Percentiles rank a stretch among this genome's conserved stretches.
phyloP scores from a whole-genome alignment of 129 eudicot genomes.

The Flaveria sonorensis region DNA sequence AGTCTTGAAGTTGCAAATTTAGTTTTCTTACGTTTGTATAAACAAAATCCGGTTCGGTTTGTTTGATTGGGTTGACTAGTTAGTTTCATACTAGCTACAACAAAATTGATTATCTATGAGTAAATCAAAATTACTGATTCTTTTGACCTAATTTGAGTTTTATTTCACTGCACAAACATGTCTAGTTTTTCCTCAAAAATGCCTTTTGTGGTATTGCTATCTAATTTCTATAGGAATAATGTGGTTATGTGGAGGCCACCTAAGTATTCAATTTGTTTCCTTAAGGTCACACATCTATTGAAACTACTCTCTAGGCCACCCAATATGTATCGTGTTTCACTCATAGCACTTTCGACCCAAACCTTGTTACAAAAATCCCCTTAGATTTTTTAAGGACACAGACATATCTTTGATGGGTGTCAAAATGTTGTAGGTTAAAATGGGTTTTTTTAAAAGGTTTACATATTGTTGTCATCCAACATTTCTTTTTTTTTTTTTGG shows the following conservation, averaged over 20 bases:
- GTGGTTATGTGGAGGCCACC: constrained; percentile 4
- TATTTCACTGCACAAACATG: background rate
- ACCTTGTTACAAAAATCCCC: background rate
- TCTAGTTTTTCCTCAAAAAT: background rate
- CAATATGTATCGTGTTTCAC: background rate
- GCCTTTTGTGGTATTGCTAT: background rate
- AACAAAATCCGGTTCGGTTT: background rate
- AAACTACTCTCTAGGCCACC: constrained; percentile 1
- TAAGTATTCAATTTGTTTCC: no score
- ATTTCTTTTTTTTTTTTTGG: background rate
- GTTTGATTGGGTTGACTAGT: background rate
- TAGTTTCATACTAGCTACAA: background rate
- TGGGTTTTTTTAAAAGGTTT: background rate
- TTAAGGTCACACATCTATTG: background rate
- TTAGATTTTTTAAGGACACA: background rate
- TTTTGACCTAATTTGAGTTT: background rate
- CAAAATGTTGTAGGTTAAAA: background rate
- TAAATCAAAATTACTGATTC: background rate
- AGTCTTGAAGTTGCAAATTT: background rate
- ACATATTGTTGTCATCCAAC: background rate
- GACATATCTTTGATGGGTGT: background rate
- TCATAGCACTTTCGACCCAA: background rate
- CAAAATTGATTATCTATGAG: background rate
- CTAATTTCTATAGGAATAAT: background rate
- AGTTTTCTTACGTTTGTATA: background rate